Evolutionary conservation across 495 filamentous ascomycete genomes (phyloP), one percentile per base, ranked within the genome.

Genomic region (Chaetomium fimeti): DNA sequence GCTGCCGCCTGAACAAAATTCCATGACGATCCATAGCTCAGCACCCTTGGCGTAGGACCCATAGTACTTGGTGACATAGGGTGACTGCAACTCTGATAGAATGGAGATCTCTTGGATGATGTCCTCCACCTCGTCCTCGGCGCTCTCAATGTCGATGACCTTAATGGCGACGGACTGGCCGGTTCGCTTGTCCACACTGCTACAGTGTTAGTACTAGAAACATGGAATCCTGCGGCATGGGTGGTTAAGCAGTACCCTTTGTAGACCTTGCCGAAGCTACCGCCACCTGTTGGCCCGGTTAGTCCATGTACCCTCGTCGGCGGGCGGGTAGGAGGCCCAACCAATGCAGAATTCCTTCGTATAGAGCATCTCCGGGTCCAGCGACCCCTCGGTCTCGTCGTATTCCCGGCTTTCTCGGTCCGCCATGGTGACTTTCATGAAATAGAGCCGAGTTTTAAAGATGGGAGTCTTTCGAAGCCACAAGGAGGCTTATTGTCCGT

Each of bases 61-160:
- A 78, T 94, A 89, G 77, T 99, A 99, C 74, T 94, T 91, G 16
- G 94, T 99, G 62, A 99, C 94, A 72, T 93, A 93, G 11, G 90
- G 90, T 28, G 92, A 97, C 72, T 92, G 89, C 57, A 97, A 87
- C 77, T 93, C 94, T 15, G 93, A 95, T 55, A 99, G 81, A 67
- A 99, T 96, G 38, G 91, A 88, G 68, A 99, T 98, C 75, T 99
- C 94, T 70, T 96, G 91, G 70, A 98, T 96, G 71, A 99, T 98
- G 76, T 99, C 94, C 75, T 96, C 91, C 54, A 99, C 94, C 74
- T 99, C 94, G 71, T 99, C 94, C 76, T 97, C 94, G 71, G 92
- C 94, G 74, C 91, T 94, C 76, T 99, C 94, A 66, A 99, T 92
- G 70, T 99, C 94, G 74, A 99, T 97, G 66, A 96, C 83, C 73